Conservation (phyloP, 1,284 basidiomycete genomes). For the Microstroma glucosiphilum region DNA sequence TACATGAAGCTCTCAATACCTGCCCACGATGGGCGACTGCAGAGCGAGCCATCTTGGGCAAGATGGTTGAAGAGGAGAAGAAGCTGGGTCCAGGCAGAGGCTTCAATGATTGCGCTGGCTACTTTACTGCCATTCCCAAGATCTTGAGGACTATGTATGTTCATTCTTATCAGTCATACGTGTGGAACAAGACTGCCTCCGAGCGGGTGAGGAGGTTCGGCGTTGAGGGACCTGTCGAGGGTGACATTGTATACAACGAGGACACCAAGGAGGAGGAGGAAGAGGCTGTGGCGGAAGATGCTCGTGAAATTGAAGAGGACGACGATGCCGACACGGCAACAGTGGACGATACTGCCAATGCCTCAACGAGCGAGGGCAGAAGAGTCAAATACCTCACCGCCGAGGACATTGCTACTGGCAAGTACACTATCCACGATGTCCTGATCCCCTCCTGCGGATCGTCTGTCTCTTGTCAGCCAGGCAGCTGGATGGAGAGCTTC, state of each 20-base stretch:
- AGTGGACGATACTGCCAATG: not conserved
- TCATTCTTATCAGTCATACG: slow-evolving; percentile 96
- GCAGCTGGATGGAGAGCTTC: slow-evolving; percentile 70
- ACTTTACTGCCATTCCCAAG: slow-evolving; percentile 31
- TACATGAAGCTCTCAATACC: slow-evolving; percentile 64
- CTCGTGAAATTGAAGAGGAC: slow-evolving; percentile 39
- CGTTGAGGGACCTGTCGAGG: slow-evolving; percentile 67
- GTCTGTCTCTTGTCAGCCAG: slow-evolving; percentile 75
- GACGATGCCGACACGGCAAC: slow-evolving; percentile 15
- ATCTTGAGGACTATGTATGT: slow-evolving; percentile 96
- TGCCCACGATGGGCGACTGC: slow-evolving; percentile 86
- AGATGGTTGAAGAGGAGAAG: slow-evolving; percentile 68
- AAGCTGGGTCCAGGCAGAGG: slow-evolving; percentile 1
- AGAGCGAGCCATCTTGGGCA: slow-evolving; percentile 83
- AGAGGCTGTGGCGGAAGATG: slow-evolving; percentile 54
- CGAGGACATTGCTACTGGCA: slow-evolving; percentile 60
- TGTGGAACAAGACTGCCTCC: slow-evolving; percentile 94
- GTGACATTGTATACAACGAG: slow-evolving; percentile 58
- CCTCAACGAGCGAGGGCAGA: not conserved
- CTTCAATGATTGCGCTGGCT: slow-evolving; percentile 27
- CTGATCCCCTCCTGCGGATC: slow-evolving; percentile 91
- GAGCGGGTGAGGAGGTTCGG: slow-evolving; percentile 79
- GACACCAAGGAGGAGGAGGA: slow-evolving; percentile 43
- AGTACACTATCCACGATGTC: slow-evolving; percentile 84
- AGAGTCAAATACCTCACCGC: slow-evolving; percentile 67